Percentiles rank a stretch among this genome's conserved stretches.
phyloP scores from a whole-genome alignment of 805 yeast genomes.

The Metschnikowia baotianmanensis region DNA sequence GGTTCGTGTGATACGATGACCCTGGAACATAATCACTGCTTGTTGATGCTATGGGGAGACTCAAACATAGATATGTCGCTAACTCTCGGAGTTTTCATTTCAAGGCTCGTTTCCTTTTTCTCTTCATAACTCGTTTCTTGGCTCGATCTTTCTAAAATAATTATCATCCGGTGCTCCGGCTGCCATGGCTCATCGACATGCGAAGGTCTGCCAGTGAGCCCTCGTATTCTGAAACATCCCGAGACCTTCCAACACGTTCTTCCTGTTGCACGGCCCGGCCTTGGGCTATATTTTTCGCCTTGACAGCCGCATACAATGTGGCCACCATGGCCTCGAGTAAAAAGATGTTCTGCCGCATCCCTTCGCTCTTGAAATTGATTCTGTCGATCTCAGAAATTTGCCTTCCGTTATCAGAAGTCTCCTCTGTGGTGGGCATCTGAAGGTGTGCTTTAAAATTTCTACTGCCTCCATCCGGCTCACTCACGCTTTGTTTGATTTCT shows the following conservation, averaged over 20 bases:
- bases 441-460: not conserved
- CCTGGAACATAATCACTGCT: no score
- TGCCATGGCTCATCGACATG: no score
- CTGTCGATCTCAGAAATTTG: constrained; percentile 3
- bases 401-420: not conserved
- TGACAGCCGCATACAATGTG: constrained; percentile 9
- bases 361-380: constrained; percentile 6
- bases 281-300: constrained; percentile 2
- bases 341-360: constrained; percentile 11
- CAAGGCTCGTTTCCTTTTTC: no score
- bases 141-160: no score
- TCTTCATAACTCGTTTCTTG: no score
- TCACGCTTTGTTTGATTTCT: constrained; percentile 1
- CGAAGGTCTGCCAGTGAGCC: no score
- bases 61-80: no score
- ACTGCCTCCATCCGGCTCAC: not conserved
- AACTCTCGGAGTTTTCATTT: no score
- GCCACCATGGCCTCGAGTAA: constrained; percentile 14
- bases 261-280: not conserved
- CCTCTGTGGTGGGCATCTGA: constrained; percentile 1
- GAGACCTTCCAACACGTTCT: not conserved
- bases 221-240: not conserved
- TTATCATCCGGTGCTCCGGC: no score
- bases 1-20: no score
- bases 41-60: no score